A percentile compares a stretch with the other conserved stretches of the same genome.
phyloP scores from a whole-genome alignment of 345 rosid genomes.

The Eucalyptus cloeziana region DNA sequence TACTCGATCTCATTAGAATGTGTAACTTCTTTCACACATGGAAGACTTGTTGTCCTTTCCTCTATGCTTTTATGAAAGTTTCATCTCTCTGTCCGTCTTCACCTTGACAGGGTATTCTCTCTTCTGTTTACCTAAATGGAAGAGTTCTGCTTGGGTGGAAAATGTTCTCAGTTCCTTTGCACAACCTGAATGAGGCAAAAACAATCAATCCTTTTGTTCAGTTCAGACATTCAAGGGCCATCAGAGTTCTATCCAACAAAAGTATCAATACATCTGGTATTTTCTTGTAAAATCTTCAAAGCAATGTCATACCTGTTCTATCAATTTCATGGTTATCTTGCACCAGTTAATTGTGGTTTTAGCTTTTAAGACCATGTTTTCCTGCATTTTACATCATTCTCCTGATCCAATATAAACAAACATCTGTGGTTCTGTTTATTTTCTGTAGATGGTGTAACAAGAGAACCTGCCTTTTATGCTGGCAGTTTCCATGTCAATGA shows the following conservation, averaged over 20 bases:
- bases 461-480: constrained; percentile 56
- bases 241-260: constrained; percentile 1
- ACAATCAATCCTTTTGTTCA: constrained; percentile 20
- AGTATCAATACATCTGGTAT: constrained; percentile 19
- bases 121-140: constrained; percentile 60
- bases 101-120: constrained; percentile 60
- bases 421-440: background rate
- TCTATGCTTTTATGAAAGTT: background rate
- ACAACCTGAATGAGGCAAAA: constrained; percentile 46
- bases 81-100: background rate
- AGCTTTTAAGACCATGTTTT: background rate
- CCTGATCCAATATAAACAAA: background rate
- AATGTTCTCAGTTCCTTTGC: constrained; percentile 68
- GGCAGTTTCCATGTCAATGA: constrained; percentile 43
- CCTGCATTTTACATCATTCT: background rate
- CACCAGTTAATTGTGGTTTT: background rate
- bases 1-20: background rate
- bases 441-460: constrained; percentile 30
- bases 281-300: background rate
- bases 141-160: constrained; percentile 59
- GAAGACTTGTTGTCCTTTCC: background rate
- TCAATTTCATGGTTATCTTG: background rate
- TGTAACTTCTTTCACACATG: background rate
- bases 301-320: background rate
- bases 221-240: constrained; percentile 4